phyloP scores from a whole-genome alignment of 1,284 basidiomycete genomes.

The Rhodofomes roseus region DNA sequence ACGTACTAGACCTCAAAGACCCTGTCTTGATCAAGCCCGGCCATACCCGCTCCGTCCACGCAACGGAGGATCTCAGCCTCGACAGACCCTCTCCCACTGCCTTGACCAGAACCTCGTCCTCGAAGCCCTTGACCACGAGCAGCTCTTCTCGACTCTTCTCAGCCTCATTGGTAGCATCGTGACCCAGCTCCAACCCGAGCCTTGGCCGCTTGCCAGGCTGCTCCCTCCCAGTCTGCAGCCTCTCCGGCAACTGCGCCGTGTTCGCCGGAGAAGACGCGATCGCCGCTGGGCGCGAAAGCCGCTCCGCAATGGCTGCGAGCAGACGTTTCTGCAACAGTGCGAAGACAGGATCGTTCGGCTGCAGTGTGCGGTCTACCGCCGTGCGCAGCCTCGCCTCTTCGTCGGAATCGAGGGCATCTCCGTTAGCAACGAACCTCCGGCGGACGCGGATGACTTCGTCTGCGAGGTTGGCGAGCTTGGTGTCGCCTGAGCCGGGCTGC shows the following conservation, averaged over 20 bases:
- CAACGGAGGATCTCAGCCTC: constrained; percentile 30
- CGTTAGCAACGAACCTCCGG: constrained; percentile 11
- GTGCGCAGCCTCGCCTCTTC: constrained; percentile 49
- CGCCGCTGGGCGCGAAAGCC: constrained; percentile 21
- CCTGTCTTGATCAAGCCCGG: constrained; percentile 19
- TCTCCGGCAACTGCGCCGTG: constrained; percentile 30
- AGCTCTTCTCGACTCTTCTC: constrained; percentile 6
- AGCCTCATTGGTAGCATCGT: constrained; percentile 17
- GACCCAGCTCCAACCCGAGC: constrained; percentile 17
- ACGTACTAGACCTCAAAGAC: not conserved
- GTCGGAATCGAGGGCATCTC: constrained; percentile 27
- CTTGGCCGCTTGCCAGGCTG: constrained; percentile 15
- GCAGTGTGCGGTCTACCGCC: constrained; percentile 58
- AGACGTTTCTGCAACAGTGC: constrained; percentile 55
- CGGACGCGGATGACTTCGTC: constrained; percentile 61
- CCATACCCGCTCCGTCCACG: constrained; percentile 43
- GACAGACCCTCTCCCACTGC: constrained; percentile 29
- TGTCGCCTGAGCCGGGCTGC: constrained; percentile 35
- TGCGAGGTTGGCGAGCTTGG: constrained; percentile 61
- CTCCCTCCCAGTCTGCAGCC: constrained; percentile 34
- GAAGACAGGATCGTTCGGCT: constrained; percentile 62
- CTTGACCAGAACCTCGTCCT: constrained; percentile 35
- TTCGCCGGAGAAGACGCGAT: not conserved
- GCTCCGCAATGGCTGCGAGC: constrained; percentile 38
- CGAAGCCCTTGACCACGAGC: constrained; percentile 43